Base-by-base conservation (phyloP, 345 rosid genomes). In the Kandelia obovata region DNA sequence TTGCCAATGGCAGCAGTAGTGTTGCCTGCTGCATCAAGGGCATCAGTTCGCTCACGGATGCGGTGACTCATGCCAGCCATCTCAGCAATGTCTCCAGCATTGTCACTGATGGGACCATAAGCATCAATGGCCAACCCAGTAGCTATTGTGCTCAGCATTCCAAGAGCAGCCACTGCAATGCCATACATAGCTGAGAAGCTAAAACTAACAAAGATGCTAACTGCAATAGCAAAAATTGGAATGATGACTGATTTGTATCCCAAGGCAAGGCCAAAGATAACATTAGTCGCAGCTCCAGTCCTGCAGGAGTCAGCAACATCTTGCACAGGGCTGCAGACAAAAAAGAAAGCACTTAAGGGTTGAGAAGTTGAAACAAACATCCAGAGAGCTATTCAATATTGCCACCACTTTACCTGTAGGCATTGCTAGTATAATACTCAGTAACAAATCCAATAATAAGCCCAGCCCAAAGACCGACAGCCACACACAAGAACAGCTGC, bases 111-210 rank as follows among this genome's bases (percentile, higher is more conserved):
- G 73, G 91, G 91, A 75, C 92, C 92, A 76, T 87, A 84, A 27
- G 89, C 92, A 83, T 85, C 96, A 74, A 89, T 87, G 43, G 92
- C 92, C 76, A 85, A 78, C 51, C 92, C 90, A 62, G 92, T 89
- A 43, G 95, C 95, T 62, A 89, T 89, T 39, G 94, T 89, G 81
- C 87, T 87, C 51, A 89, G 81, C 92, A 89, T 87, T 16, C 92
- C 92, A 17, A 89, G 92, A 58, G 90, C 93, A 71, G 90, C 92
- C 67, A 91, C 89, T 5, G 89, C 90, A 77, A 91, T 85, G 73
- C 96, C 96, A 70, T 91, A 89, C 92, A 91, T 91, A 43, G 91
- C 95, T 59, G 91, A 88, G 68, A 87, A 89, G 78, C 84, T 89
- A 74, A 91, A 87, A 58, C 92, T 87, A 37, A 91, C 91, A 56